Evolutionary conservation across 441 rosid species (phyloP), one percentile per base, ranked within the genome.

Genomic region (Euphorbia corollata): DNA sequence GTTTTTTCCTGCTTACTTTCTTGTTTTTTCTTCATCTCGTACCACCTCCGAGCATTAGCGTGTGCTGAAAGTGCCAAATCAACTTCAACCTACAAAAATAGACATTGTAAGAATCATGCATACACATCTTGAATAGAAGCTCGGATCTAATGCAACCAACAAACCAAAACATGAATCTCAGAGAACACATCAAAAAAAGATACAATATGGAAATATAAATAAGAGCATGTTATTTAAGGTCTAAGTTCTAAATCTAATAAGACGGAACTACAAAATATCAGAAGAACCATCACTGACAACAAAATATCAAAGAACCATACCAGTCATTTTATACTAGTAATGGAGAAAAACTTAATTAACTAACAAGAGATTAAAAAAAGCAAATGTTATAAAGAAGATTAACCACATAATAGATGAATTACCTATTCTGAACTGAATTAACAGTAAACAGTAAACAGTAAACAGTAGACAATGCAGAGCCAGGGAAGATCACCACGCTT

Each of bases 1-100:
- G 99, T 94, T 81, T 94, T 94, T 77, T 83, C 99, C 78, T 94
- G 96, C 77, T 94, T 91, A 83, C 75, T 85, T 74, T 87, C 97
- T 79, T 89, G 99, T 67, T 82, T 94, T 81, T 94, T 94, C 85
- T 91, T 94, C 87, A 84, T 74, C 64, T 85, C 98, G 76, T 94
- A 91, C 97, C 98, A 94, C 70, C 89, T 82, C 70, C 92, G 82
- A 71, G 98, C 97, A 82, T 94, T 94, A 72, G 96, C 92, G 68
- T 89, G 98, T 0, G 98, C 99, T 64, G 98, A 91, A 74, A 89
- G 87, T 75, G 94, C 91, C 77, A 91, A 81, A 81, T 89, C 97
- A 71, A 91, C 98, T 81, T 94, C 99, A 59, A 91, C 98, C 99
- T 94, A 77, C 2, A 55, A 64, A 6, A 43, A n/a, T 71, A 41